Base-by-base conservation (phyloP, 73 alveolate genomes). In the Stentor coeruleus region DNA sequence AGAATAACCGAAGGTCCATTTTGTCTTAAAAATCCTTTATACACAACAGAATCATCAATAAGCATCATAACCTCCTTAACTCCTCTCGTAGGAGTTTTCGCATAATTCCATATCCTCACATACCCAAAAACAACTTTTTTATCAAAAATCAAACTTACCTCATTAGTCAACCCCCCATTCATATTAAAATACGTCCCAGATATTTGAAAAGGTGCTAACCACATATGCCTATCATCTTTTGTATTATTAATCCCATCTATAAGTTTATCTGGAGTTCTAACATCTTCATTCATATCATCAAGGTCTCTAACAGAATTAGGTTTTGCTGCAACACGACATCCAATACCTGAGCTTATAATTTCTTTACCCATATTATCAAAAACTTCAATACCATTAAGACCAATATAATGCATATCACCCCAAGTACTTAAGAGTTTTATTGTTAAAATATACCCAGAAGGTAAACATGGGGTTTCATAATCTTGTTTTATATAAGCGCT, bases 351-450 rank as follows among this genome's bases (percentile, higher is more conserved):
- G n/a, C 91, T 81, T 38, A 60, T 38, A 4, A 93, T 59, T n/a
- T 83, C 76, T 55, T 82, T 39, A 35, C 98, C 98, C 42, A 74
- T 81, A 3, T 88, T 85, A 84, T 90, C 89, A 59, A 89, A 94
- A 4, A 94, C 58, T 42, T 94, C 97, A 0, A 93, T 86, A 3
- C 97, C 98, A 66, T 87, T 59, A 11, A 94, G 85, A 1, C 98
- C 98, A 0, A 94, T 94, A 82, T 94, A 94, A 74, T 89, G 82
- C 82, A 59, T 76, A 74, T 94, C 98, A 20, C 98, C 98, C 98
- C 98, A 94, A 15, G 98, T 94, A 6, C 92, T 74, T 15, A 81
- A 80, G 36, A 94, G 86, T 41, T 90, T 88, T 33, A 94, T 42
- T n/a, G 75, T 81, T 1, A 94, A 79, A 33, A 35, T 66, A 35